Base-by-base conservation (phyloP, 2,329 filamentous ascomycete species). In the Ophiocordyceps camponoti-saundersi region DNA sequence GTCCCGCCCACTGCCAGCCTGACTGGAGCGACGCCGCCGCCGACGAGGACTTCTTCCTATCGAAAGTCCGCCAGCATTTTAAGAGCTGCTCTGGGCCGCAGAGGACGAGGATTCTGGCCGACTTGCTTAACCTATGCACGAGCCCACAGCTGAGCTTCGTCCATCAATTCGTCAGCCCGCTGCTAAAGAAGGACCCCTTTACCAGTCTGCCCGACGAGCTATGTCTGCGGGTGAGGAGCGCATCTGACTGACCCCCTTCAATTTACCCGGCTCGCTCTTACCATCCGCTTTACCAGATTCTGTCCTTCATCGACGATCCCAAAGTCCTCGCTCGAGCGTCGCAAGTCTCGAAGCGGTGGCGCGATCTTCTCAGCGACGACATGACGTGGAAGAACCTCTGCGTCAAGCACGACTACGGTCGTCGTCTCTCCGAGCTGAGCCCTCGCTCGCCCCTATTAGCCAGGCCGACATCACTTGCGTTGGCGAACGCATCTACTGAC, bases 321-420 rank as follows among this genome's bases (percentile, higher is more conserved):
- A 92, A 89, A 61, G 93, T 93, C 3, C 73, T 98, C 44, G 90
- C 89, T 39, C 77, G 92, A 60, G 85, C 92, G 46, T 95, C 90
- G 6, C 90, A 96, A 62, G 92, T 98, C n/a, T 98, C 92, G 47
- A 80, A 80, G 53, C 77, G 89, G 61, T 98, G 92, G 92, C 78
- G 86, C 52, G 89, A 95, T 63, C 73, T 98, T 8, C 73, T 98
- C 45, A 90, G 84, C 59, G 92, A 98, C 62, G 92, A 98, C 62
- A 89, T 95, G 66, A 94, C 92, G 1, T 98, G 92, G 92, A 95
- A 95, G 68, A 87, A 92, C 51, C 73, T 98, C 20, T 96, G 90
- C 61, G 87, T 93, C 53, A 95, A 95, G 65, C 90, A 95, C 62
- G 88, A 92, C 51, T 98, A 95, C 62, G 79, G 64, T 63, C 71